Evolutionary conservation across 2,329 filamentous ascomycete species (phyloP).

Genomic region (Claviceps sorghi): DNA sequence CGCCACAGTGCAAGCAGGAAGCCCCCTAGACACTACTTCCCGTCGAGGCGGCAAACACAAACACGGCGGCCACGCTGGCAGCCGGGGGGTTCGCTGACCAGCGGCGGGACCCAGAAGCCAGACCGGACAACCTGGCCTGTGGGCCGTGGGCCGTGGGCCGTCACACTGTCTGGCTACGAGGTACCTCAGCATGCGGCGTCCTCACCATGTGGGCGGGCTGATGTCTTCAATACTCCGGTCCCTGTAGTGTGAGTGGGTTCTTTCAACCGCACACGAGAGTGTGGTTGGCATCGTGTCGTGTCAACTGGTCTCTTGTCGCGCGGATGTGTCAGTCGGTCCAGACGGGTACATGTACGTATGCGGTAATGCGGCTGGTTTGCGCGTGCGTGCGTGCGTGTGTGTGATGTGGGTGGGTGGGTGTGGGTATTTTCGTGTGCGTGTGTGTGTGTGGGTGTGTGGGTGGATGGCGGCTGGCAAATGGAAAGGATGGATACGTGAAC

Average conservation of each 20-base stretch:
- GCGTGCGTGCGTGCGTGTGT: neutral
- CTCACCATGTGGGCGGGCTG: neutral
- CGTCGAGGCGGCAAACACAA: too few relatives aligned
- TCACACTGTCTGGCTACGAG: neutral
- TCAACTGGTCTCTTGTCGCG: neutral
- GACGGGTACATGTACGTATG: neutral
- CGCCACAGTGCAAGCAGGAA: neutral
- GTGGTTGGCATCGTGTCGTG: neutral
- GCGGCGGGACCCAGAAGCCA: neutral
- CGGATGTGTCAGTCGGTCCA: neutral
- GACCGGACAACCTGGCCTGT: neutral
- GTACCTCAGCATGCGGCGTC: neutral
- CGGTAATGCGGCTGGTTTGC: neutral
- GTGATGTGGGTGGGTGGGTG: neutral
- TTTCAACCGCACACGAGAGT: neutral
- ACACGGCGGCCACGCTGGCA: neutral
- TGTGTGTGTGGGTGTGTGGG: neutral
- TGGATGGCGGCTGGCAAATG: conserved; percentile 2
- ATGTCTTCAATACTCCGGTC: neutral
- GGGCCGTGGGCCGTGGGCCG: neutral
- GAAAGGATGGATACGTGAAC: neutral
- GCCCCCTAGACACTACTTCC: too few relatives aligned
- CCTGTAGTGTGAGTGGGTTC: neutral
- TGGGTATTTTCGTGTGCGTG: too few relatives aligned
- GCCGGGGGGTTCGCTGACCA: neutral